Conservation (phyloP, 495 filamentous ascomycete genomes). For the Neurospora sp. region DNA sequence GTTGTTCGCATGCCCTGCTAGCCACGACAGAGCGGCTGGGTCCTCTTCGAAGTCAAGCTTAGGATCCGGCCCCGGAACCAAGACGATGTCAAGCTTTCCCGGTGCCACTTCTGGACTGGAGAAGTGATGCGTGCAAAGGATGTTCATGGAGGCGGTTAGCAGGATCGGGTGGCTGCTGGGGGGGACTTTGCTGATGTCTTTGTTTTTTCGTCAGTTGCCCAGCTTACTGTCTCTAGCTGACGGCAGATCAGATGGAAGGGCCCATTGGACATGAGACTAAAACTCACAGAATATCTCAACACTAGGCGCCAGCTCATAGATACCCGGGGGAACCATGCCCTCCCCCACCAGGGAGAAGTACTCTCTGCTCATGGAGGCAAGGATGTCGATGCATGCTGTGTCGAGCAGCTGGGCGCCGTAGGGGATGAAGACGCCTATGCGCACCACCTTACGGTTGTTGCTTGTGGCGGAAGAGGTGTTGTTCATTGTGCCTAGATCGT, state of each 20-base stretch:
- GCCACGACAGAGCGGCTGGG: constrained; percentile 32
- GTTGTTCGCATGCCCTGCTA: constrained; percentile 28
- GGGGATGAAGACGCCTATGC: constrained; percentile 39
- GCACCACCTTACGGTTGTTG: constrained; percentile 10
- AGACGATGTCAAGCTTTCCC: constrained; percentile 42
- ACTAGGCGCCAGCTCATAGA: constrained; percentile 29
- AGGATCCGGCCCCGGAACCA: constrained; percentile 45
- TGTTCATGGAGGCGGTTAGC: constrained; percentile 24
- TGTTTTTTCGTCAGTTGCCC: neutral
- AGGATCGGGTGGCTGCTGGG: constrained; percentile 18
- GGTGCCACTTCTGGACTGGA: constrained; percentile 33
- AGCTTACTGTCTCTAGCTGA: neutral
- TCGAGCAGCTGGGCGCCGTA: constrained; percentile 38
- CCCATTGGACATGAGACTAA: neutral
- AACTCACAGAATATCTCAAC: constrained; percentile 28
- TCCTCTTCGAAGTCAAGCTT: constrained; percentile 12
- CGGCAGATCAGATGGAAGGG: neutral
- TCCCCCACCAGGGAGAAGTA: constrained; percentile 25
- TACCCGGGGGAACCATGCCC: constrained; percentile 18
- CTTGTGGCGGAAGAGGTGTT: neutral
- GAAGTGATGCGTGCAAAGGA: constrained; percentile 32
- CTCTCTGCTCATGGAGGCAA: constrained; percentile 34
- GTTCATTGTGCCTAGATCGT: neutral
- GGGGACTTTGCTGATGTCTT: constrained; percentile 29
- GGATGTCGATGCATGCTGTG: constrained; percentile 37